Conservation (phyloP, 495 filamentous ascomycete genomes). For the Penicillium canescens region DNA sequence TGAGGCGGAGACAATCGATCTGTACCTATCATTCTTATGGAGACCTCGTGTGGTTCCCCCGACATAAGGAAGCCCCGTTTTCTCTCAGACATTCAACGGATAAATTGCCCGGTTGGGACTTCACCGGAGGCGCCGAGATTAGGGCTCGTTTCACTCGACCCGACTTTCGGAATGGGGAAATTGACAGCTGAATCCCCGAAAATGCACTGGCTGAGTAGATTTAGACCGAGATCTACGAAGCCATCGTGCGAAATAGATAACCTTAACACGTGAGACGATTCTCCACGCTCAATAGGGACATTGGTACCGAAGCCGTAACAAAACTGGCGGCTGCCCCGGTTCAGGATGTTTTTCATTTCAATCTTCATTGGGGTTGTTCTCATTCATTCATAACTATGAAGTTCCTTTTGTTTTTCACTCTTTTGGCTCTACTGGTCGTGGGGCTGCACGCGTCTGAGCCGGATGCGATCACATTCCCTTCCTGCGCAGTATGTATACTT, state of each 20-base stretch:
- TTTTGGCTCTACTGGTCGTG: conserved; percentile 9
- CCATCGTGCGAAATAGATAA: conserved; percentile 9
- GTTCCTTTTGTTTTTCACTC: neutral
- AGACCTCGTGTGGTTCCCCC: neutral
- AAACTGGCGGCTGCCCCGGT: conserved; percentile 3
- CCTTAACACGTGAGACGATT: neutral
- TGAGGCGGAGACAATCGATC: neutral
- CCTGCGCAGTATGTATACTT: conserved; percentile 12
- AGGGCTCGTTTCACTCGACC: conserved; percentile 13
- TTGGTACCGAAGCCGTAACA: conserved; percentile 8
- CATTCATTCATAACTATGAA: conserved; percentile 5
- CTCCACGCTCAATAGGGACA: conserved; percentile 7
- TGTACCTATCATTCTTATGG: neutral
- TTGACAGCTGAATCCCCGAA: neutral
- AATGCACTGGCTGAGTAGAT: too few species aligned
- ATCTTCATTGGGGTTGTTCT: neutral
- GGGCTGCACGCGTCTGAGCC: neutral
- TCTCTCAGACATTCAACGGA: neutral
- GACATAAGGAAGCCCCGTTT: too few species aligned
- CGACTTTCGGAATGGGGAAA: neutral
- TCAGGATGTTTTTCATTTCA: neutral
- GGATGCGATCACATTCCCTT: conserved; percentile 1
- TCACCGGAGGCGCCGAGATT: conserved; percentile 1
- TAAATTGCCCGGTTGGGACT: conserved; percentile 5
- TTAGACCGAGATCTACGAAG: neutral